Conservation (phyloP, 2,329 filamentous ascomycete species). For the Stylonectria norvegica region DNA sequence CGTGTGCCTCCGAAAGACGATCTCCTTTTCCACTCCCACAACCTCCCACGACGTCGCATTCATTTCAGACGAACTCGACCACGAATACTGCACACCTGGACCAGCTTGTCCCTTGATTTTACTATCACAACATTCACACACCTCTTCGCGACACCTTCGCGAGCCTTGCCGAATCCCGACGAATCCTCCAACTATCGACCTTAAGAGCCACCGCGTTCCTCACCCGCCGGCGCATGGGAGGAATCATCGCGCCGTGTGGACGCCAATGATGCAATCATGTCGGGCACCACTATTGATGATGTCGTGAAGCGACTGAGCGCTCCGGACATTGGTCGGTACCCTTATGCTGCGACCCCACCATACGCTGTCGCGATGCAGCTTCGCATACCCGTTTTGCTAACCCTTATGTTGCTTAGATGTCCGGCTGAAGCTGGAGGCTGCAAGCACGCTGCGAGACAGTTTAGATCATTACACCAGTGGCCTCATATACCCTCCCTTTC, state of each 20-base stretch:
- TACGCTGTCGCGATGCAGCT: conserved; percentile 18
- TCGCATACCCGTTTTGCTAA: conserved; percentile 5
- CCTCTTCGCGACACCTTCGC: conserved; percentile 25
- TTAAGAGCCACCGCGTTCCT: not conserved
- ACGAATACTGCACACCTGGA: conserved; percentile 3
- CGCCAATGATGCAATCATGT: conserved; percentile 55
- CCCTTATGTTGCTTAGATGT: conserved; percentile 55
- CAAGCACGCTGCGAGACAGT: conserved; percentile 82
- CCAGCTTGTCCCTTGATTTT: too few species aligned
- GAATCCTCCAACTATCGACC: not conserved
- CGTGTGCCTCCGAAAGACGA: too few species aligned
- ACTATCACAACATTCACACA: conserved; percentile 2
- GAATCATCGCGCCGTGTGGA: conserved; percentile 32
- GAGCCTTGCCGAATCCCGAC: conserved; percentile 17
- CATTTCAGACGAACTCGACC: conserved; percentile 8
- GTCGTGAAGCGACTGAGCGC: conserved; percentile 58
- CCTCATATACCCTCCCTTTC: conserved; percentile 72
- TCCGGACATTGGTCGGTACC: conserved; percentile 50
- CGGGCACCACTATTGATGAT: conserved; percentile 59
- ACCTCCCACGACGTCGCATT: conserved; percentile 3
- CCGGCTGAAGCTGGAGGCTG: conserved; percentile 76
- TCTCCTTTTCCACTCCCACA: too few species aligned
- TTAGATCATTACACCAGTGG: conserved; percentile 84
- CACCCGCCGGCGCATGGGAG: conserved; percentile 34
- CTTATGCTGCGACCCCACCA: conserved; percentile 6